Evolutionary conservation across 257 asterid genomes (phyloP).

Genomic region (Jacaranda copaia): DNA sequence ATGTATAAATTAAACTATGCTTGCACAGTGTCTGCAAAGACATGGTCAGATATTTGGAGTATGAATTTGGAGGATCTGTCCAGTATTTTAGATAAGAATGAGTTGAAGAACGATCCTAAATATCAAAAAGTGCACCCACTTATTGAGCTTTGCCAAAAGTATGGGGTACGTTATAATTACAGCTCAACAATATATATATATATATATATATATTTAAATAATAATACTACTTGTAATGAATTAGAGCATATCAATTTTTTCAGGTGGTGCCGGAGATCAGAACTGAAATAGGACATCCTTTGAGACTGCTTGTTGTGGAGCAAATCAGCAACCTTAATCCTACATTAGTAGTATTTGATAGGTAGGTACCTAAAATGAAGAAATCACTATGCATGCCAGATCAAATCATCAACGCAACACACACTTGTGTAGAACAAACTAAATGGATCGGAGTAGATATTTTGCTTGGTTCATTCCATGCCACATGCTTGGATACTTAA

Average conservation of each 20-base stretch:
- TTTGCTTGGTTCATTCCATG: no score
- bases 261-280: slow-evolving; percentile 70
- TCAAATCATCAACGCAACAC: no score
- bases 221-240: no score
- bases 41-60: slow-evolving; percentile 57
- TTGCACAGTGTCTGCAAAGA: slow-evolving; percentile 63
- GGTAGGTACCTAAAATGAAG: slow-evolving; percentile 37
- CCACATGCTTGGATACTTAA: no score
- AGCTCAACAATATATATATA: no score
- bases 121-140: slow-evolving; percentile 60
- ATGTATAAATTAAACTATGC: not conserved
- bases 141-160: slow-evolving; percentile 56
- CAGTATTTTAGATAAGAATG: slow-evolving; percentile 38
- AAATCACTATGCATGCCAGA: no score
- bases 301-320: slow-evolving; percentile 56
- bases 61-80: slow-evolving; percentile 52
- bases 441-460: no score
- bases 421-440: no score
- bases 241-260: not conserved
- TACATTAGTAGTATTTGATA: slow-evolving; percentile 70
- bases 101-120: slow-evolving; percentile 56
- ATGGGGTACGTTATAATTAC: slow-evolving; percentile 47
- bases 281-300: slow-evolving; percentile 76
- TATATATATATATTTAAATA: no score
- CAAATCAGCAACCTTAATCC: slow-evolving; percentile 64